Evolutionary conservation across 2,329 filamentous ascomycete species (phyloP).

Genomic region (Anthostomella pinea): DNA sequence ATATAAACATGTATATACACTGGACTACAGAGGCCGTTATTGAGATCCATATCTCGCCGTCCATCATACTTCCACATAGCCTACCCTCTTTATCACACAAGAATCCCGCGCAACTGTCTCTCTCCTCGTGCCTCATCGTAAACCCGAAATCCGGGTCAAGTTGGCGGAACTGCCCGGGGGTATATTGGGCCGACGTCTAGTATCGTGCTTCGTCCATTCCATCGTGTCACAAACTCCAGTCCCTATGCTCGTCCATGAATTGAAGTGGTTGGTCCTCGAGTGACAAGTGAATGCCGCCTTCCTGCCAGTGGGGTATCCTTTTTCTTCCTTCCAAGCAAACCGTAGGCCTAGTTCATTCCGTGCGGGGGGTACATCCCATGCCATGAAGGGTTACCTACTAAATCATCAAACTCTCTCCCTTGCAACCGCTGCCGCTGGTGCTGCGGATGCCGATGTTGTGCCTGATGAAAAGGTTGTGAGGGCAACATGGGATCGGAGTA

Average conservation of each 20-base stretch:
- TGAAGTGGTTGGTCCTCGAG: constrained; percentile 8
- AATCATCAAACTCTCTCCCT: constrained; percentile 45
- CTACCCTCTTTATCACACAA: no score
- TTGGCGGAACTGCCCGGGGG: no score
- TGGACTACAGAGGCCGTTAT: no score
- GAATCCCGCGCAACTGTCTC: no score
- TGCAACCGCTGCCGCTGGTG: constrained; percentile 34
- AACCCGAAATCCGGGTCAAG: no score
- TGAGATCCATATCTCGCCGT: no score
- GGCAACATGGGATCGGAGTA: constrained; percentile 43
- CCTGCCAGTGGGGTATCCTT: constrained; percentile 28
- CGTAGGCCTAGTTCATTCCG: constrained; percentile 23
- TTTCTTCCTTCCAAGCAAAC: constrained; percentile 13
- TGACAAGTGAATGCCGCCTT: constrained; percentile 10
- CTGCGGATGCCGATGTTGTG: constrained; percentile 29
- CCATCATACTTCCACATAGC: no score
- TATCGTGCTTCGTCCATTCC: constrained; percentile 12
- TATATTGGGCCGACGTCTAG: constrained; percentile 11
- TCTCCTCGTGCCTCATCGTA: no score
- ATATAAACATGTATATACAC: no score
- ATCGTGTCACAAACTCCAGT: constrained; percentile 16
- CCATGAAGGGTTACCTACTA: constrained; percentile 41
- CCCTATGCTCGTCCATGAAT: constrained; percentile 13
- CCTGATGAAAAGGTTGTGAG: constrained; percentile 35
- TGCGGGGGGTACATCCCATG: constrained; percentile 29